Evolutionary conservation across 441 rosid species (phyloP).

Genomic region (Gossypium trilobum): DNA sequence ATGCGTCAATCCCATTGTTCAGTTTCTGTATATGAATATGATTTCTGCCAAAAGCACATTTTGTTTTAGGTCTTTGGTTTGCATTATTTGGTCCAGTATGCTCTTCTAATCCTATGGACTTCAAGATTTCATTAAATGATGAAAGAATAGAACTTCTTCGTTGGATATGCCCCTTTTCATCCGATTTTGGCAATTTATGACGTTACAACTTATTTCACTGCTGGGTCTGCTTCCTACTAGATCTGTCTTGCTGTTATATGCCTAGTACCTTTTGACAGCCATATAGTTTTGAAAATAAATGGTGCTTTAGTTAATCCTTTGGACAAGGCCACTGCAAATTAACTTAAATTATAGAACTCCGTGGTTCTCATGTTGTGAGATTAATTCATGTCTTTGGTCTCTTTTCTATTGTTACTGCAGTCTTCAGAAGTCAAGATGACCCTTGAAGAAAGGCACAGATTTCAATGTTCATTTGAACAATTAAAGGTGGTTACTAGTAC

Average conservation of each 20-base stretch:
- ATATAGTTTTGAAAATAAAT: neutral
- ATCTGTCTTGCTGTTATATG: neutral
- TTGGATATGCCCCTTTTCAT: neutral
- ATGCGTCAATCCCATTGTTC: neutral
- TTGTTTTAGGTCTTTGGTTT: neutral
- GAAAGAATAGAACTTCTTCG: neutral
- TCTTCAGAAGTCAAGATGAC: slow-evolving; percentile 35
- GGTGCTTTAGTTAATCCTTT: neutral
- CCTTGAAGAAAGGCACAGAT: slow-evolving; percentile 47
- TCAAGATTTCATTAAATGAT: neutral
- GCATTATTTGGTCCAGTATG: neutral
- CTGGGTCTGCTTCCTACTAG: neutral
- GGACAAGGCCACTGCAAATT: neutral
- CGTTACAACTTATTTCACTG: neutral
- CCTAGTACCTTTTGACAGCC: neutral
- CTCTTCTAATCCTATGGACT: neutral
- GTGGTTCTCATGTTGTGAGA: neutral
- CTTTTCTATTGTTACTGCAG: slow-evolving; percentile 32
- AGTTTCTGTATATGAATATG: neutral
- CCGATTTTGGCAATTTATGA: neutral
- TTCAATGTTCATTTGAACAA: slow-evolving; percentile 36
- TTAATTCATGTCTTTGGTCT: neutral
- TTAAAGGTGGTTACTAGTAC: slow-evolving; percentile 31
- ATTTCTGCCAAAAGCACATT: neutral
- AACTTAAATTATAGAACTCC: neutral